Evolutionary conservation across 805 yeast genomes (phyloP).

Genomic region (Starmerella lactis-condensi): DNA sequence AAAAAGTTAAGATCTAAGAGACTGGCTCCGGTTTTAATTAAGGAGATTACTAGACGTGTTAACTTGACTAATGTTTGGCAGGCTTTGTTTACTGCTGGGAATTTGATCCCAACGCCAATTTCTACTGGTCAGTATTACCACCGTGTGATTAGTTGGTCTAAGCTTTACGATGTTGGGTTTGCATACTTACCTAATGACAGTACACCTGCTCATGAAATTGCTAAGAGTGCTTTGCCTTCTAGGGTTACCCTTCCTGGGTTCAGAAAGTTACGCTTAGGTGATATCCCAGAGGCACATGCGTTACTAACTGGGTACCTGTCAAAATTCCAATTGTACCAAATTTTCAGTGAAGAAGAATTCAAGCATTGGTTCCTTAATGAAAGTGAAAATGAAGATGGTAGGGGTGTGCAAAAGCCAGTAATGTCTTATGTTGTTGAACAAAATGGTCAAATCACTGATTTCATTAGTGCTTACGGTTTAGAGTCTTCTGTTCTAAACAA

Average conservation of each 20-base stretch:
- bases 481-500: conserved; percentile 68
- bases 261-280: conserved; percentile 38
- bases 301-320: conserved; percentile 46
- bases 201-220: conserved; percentile 49
- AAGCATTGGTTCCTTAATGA: conserved; percentile 52
- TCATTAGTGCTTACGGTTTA: conserved; percentile 70
- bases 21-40: conserved; percentile 80
- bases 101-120: conserved; percentile 79
- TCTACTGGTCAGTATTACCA: conserved; percentile 78
- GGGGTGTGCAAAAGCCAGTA: conserved; percentile 14
- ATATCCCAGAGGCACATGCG: conserved; percentile 43
- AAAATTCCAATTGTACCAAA: conserved; percentile 56
- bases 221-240: conserved; percentile 39
- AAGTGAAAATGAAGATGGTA: no score
- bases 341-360: conserved; percentile 48
- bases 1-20: conserved; percentile 86
- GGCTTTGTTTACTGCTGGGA: conserved; percentile 87
- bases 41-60: conserved; percentile 85
- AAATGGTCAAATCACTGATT: conserved; percentile 52
- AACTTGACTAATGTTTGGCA: conserved; percentile 79
- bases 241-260: conserved; percentile 34
- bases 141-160: conserved; percentile 84
- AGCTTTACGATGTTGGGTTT: conserved; percentile 77
- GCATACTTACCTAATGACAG: conserved; percentile 56
- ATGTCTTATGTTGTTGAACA: conserved; percentile 63